Percentiles rank a stretch among this genome's conserved stretches.
Evolutionary conservation across 371 early-diverging fungal species (phyloP).

Genomic region (Mucor irregularis): DNA sequence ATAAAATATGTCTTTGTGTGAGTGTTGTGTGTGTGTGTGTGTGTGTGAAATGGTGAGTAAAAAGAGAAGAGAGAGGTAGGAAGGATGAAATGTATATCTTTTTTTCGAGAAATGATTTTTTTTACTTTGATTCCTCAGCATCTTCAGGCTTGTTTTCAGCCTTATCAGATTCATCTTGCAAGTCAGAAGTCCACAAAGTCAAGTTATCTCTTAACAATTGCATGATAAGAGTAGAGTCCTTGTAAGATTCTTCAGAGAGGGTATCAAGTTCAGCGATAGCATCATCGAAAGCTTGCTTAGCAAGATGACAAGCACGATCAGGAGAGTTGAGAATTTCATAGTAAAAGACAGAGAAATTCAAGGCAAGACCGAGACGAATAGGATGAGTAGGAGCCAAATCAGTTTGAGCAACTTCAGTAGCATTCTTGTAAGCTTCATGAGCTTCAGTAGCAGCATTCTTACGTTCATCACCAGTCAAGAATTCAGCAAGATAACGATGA

Average conservation of each 20-base stretch:
- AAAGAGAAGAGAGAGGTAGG: background rate
- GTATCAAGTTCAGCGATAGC: constrained; percentile 98
- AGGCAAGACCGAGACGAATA: constrained; percentile 98
- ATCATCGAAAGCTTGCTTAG: constrained; percentile 99
- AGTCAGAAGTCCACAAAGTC: constrained; percentile 99
- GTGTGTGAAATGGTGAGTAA: too few species aligned
- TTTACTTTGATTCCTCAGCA: constrained; percentile 45
- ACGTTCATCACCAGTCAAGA: constrained; percentile 85
- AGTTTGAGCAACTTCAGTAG: constrained; percentile 93
- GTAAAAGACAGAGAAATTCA: constrained; percentile 99
- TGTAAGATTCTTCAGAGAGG: constrained; percentile 99
- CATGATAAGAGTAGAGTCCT: constrained; percentile 99
- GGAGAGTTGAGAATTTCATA: constrained; percentile 99
- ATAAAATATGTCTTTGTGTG: too few species aligned
- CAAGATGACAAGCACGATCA: constrained; percentile 98
- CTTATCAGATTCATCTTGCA: constrained; percentile 76
- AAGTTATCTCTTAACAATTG: constrained; percentile 99
- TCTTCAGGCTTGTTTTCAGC: constrained; percentile 42
- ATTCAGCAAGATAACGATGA: constrained; percentile 99
- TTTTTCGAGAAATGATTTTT: too few species aligned
- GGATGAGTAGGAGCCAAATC: constrained; percentile 98
- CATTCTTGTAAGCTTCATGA: constrained; percentile 95
- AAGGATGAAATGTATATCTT: background rate
- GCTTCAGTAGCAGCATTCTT: constrained; percentile 88
- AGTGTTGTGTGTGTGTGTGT: too few species aligned